These are phyloP conservation scores for Phialemonium atrogriseum DNA, from an alignment of 2,329 filamentous ascomycete genomes.

Conservation along the genomic window DNA sequence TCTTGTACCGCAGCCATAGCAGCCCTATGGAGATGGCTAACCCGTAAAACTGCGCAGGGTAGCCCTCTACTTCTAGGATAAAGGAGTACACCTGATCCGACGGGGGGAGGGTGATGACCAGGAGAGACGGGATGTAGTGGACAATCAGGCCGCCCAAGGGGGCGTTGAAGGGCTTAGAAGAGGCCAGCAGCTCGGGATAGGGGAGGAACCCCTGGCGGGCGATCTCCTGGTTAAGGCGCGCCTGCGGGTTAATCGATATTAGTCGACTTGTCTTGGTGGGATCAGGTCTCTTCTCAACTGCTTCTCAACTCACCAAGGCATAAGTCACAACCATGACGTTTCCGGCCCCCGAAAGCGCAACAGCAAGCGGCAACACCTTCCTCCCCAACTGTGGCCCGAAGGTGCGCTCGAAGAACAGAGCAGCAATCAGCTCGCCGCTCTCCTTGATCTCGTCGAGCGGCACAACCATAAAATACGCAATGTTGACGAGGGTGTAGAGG, in stretches of 20 bases:
- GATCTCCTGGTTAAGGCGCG: slow-evolving; percentile 64
- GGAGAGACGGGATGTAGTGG: slow-evolving; percentile 58
- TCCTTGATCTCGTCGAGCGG: slow-evolving; percentile 58
- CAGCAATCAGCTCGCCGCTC: slow-evolving; percentile 60
- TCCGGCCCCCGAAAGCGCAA: slow-evolving; percentile 59
- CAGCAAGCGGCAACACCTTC: slow-evolving; percentile 50
- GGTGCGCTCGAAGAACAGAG: slow-evolving; percentile 56
- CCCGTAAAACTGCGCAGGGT: slow-evolving; percentile 53
- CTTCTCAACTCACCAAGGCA: slow-evolving; percentile 46
- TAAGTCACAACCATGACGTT: slow-evolving; percentile 70
- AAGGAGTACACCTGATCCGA: slow-evolving; percentile 62
- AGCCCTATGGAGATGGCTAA: slow-evolving; percentile 50
- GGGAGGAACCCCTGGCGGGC: slow-evolving; percentile 64
- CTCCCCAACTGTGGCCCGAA: slow-evolving; percentile 53
- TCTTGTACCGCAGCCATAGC: slow-evolving; percentile 48
- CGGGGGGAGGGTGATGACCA: slow-evolving; percentile 59
- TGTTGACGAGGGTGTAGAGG: slow-evolving; percentile 59
- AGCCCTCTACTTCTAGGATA: slow-evolving; percentile 64
- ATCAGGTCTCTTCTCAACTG: too few relatives aligned
- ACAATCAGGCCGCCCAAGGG: slow-evolving; percentile 60
- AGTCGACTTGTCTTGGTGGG: neutral
- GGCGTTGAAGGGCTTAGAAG: slow-evolving; percentile 57
- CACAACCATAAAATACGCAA: slow-evolving; percentile 55
- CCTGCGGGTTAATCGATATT: slow-evolving; percentile 29
- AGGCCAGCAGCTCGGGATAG: slow-evolving; percentile 50